Evolutionary conservation across 176 grass and related monocot species (phyloP).

Genomic region (Puccinellia tenuiflora): DNA sequence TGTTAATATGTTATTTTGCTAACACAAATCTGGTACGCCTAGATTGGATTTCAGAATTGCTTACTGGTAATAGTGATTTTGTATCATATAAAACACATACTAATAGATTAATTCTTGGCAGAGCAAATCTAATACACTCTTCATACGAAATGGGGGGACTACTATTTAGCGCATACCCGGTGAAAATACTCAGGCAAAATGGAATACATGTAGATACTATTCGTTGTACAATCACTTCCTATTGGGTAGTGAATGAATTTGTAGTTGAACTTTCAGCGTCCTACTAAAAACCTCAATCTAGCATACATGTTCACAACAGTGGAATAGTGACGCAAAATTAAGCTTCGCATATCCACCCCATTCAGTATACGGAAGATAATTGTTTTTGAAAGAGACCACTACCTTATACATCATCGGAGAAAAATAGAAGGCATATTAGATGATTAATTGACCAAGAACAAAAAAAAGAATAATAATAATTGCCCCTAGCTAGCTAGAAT

Average conservation of each 20-base stretch:
- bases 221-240: background rate
- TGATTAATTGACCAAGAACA: background rate
- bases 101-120: no score
- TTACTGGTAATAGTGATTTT: no score
- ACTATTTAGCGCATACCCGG: no score
- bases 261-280: no score
- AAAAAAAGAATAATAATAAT: slow-evolving; percentile 23
- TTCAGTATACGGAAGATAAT: background rate
- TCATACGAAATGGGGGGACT: no score
- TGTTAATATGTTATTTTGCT: no score
- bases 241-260: background rate
- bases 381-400: background rate
- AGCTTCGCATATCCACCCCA: background rate
- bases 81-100: no score
- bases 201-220: background rate
- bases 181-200: background rate
- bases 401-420: background rate
- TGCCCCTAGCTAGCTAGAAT: slow-evolving; percentile 19
- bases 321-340: background rate
- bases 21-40: no score
- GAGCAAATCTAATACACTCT: no score
- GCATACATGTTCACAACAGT: no score
- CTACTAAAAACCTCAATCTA: no score
- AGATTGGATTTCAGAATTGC: no score
- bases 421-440: background rate